phyloP scores from a whole-genome alignment of 495 filamentous ascomycete genomes.

The Talaromyces stipitatus region DNA sequence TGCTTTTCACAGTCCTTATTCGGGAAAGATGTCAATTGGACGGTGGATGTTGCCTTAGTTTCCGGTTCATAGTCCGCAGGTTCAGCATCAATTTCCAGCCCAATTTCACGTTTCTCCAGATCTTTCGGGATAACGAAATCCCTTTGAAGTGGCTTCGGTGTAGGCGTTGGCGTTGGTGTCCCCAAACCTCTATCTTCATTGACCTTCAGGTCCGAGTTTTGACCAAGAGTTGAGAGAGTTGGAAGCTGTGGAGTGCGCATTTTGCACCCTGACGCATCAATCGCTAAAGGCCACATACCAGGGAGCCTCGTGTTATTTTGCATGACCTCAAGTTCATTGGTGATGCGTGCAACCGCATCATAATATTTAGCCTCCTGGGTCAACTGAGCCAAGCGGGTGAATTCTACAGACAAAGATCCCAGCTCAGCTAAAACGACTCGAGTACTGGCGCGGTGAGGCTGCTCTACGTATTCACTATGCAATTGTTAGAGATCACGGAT shows the following conservation, averaged over 20 bases:
- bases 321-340: slow-evolving; percentile 72
- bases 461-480: slow-evolving; percentile 45
- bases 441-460: slow-evolving; percentile 57
- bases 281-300: slow-evolving; percentile 73
- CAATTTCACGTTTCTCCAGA: slow-evolving; percentile 17
- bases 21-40: neutral
- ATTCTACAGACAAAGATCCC: slow-evolving; percentile 88
- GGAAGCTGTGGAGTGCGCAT: neutral
- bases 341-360: slow-evolving; percentile 89
- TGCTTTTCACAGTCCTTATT: slow-evolving; percentile 45
- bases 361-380: slow-evolving; percentile 86
- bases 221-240: neutral
- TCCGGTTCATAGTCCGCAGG: slow-evolving; percentile 16
- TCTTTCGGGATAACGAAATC: slow-evolving; percentile 6
- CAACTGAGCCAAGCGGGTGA: slow-evolving; percentile 86
- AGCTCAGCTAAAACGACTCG: slow-evolving; percentile 72
- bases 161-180: slow-evolving; percentile 10
- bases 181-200: slow-evolving; percentile 1
- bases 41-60: neutral
- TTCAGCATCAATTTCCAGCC: slow-evolving; percentile 18
- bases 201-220: slow-evolving; percentile 6
- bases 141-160: slow-evolving; percentile 9
- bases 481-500: slow-evolving; percentile 6
- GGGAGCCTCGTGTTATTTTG: slow-evolving; percentile 68
- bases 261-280: slow-evolving; percentile 72